Conservation (phyloP, 106 monocot genomes). For the Allium sativum region DNA sequence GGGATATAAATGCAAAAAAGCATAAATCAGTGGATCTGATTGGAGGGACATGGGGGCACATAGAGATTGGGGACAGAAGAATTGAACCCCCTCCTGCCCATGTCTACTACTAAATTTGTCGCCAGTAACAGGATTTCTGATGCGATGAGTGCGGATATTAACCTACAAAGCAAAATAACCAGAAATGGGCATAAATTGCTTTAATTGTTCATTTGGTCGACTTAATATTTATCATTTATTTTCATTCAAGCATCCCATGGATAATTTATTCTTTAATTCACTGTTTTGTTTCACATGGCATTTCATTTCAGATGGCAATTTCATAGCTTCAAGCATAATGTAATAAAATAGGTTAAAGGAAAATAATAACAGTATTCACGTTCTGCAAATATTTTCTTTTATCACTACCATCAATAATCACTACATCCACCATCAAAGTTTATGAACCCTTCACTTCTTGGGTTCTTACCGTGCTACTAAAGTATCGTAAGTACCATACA, state of each 20-base stretch:
- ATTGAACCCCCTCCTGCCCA: too few relatives aligned
- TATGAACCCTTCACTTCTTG: slow-evolving; percentile 59
- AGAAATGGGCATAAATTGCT: not conserved
- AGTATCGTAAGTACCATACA: slow-evolving; percentile 56
- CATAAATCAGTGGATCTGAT: too few relatives aligned
- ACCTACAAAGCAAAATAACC: slow-evolving; percentile 32
- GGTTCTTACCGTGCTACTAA: slow-evolving; percentile 28
- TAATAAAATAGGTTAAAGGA: not conserved
- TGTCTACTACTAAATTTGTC: slow-evolving; percentile 99
- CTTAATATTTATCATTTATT: too few relatives aligned
- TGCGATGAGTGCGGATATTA: slow-evolving; percentile 62
- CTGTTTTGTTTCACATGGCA: too few relatives aligned
- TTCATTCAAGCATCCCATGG: too few relatives aligned
- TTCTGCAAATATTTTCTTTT: slow-evolving; percentile 37
- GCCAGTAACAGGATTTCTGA: slow-evolving; percentile 81
- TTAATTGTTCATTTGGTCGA: too few relatives aligned
- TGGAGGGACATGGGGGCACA: too few relatives aligned
- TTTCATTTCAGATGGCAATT: too few relatives aligned
- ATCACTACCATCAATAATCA: slow-evolving; percentile 62
- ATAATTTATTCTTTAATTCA: too few relatives aligned
- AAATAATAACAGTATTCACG: slow-evolving; percentile 20
- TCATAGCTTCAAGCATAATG: too few relatives aligned
- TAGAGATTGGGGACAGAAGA: too few relatives aligned
- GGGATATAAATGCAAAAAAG: too few relatives aligned
- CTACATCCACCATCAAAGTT: slow-evolving; percentile 61